Evolutionary conservation across 345 rosid genomes (phyloP).

Genomic region (Trapa bicornis): DNA sequence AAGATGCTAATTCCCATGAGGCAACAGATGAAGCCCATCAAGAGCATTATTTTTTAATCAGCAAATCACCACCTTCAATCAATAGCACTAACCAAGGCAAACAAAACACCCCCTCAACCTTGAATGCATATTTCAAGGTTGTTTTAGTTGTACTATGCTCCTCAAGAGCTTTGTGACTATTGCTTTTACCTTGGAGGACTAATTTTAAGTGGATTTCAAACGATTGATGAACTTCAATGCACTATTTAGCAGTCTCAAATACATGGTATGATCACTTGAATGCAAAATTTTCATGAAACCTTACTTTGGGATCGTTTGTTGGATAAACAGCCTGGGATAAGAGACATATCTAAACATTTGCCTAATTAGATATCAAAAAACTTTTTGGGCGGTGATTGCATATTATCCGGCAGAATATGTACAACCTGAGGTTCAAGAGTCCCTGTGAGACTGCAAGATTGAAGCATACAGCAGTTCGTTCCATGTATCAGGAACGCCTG

Average conservation of each 20-base stretch:
- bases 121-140: neutral
- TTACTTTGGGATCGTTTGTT: neutral
- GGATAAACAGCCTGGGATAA: neutral
- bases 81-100: neutral
- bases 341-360: neutral
- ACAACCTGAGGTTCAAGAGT: conserved; percentile 18
- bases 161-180: too few species aligned
- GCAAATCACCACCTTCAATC: too few species aligned
- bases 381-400: neutral
- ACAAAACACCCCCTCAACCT: neutral
- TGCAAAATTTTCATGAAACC: neutral
- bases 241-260: neutral
- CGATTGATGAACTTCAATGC: neutral
- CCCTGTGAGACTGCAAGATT: conserved; percentile 39
- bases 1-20: neutral
- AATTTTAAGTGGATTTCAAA: too few species aligned
- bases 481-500: conserved; percentile 83
- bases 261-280: neutral
- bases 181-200: too few species aligned
- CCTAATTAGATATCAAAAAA: neutral
- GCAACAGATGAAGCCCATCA: neutral
- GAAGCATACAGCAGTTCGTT: conserved; percentile 68
- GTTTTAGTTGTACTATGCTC: neutral
- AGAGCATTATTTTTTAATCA: neutral
- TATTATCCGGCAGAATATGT: neutral